Percentiles rank a stretch among this genome's conserved stretches.
phyloP scores from a whole-genome alignment of 2,329 filamentous ascomycete species.

The Leptographium flavum region DNA sequence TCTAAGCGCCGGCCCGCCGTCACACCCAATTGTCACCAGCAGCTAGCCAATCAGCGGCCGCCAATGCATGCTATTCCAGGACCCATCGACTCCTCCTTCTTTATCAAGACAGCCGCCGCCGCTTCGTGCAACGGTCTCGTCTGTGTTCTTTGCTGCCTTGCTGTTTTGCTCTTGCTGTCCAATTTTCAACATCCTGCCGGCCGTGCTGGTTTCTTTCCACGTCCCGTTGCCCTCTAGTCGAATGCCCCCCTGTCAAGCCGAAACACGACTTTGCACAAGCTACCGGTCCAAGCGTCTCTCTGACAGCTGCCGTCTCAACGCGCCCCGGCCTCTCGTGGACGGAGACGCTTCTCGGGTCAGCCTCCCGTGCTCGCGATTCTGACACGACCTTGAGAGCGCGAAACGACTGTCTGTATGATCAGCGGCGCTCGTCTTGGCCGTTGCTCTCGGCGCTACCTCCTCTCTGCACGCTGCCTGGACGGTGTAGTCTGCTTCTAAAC shows the following conservation, averaged over 20 bases:
- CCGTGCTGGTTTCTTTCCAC: no score
- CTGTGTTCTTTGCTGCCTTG: neutral
- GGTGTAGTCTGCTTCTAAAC: no score
- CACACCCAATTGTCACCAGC: neutral
- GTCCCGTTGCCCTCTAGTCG: neutral
- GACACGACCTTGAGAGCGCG: constrained; percentile 24
- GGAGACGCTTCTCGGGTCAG: no score
- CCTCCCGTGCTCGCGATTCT: constrained; percentile 16
- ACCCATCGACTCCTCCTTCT: neutral
- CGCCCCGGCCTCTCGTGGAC: no score
- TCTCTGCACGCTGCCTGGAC: neutral
- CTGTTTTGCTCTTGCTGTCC: neutral
- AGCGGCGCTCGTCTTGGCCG: neutral
- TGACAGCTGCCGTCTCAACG: constrained; percentile 31
- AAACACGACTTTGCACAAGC: no score
- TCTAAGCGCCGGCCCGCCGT: neutral
- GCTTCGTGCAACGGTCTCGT: neutral
- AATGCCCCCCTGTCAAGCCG: constrained; percentile 23
- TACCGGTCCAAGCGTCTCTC: constrained; percentile 14
- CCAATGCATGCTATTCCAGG: neutral
- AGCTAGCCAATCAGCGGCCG: neutral
- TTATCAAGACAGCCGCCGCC: neutral
- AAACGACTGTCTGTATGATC: constrained; percentile 32
- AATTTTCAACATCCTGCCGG: no score
- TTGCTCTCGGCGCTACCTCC: no score